Base-by-base conservation (phyloP, 2,329 filamentous ascomycete genomes). In the Cercospora sojina region DNA sequence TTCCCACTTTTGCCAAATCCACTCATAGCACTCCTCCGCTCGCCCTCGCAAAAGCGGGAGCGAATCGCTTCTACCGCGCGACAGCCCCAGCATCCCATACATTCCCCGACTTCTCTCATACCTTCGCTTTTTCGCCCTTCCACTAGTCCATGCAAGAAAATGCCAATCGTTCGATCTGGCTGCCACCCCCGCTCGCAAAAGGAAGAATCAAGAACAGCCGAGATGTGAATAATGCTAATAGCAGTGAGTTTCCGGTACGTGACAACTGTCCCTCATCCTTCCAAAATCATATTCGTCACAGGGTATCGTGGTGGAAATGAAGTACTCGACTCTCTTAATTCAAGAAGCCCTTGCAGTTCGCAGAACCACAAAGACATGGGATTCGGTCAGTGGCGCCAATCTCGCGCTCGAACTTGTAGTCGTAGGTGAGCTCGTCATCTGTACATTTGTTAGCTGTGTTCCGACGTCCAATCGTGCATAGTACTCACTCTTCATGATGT, bases 381-480 rank as follows among this genome's bases (percentile, higher is more conserved):
- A 99, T 97, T 70, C 95, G 92, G 79, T 99, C 95, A 70, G 93
- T 87, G 73, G 92, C 96, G 75, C 93, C 93, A 76, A 96, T 92
- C 81, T 99, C 95, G 74, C 95, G 91, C 83, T 99, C 95, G 79
- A 99, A 99, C 80, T 99, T 99, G 86, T 99, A 99, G 83, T 99
- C 95, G 83, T 99, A 99, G 2, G 95, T 99, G 78, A 99, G 88
- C 84, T 99, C 95, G 82, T 99, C 95, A 78, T 97, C 95, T 99
- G 76, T 68, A 62, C 59, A 32, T 16, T 5, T 63, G 62, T 70
- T 56, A 69, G 66, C 57, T 59, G 47, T 27, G 23, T 31, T 59
- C 18, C 23, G 3, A 23, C 23, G 5, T 2, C 18, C 32, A 55
- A 27, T 43, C 35, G 3, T 16, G 5, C 43, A 25, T 41, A 53